These are phyloP conservation scores for Epichloe bromicola DNA, from an alignment of 2,329 filamentous ascomycete species.

Conservation along the genomic window DNA sequence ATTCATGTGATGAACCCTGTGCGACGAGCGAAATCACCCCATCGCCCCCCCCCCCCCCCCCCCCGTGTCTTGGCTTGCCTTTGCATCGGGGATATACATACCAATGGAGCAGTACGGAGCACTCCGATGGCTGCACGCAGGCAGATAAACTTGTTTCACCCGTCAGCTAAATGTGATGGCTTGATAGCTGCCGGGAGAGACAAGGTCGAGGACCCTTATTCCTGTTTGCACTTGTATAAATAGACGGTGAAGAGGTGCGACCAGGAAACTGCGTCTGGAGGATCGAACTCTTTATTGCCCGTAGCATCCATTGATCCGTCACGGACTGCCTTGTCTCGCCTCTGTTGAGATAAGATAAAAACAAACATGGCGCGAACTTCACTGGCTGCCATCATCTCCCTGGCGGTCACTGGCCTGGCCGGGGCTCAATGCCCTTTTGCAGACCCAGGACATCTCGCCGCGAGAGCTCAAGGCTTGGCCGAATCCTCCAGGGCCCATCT, in stretches of 20 bases:
- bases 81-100: neutral
- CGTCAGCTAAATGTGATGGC: too few relatives aligned
- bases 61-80: neutral
- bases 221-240: neutral
- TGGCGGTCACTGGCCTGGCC: conserved; percentile 16
- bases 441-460: conserved; percentile 13
- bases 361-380: conserved; percentile 16
- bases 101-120: neutral
- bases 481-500: conserved; percentile 19
- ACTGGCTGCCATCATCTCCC: conserved; percentile 10
- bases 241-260: neutral
- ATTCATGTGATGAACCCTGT: too few relatives aligned
- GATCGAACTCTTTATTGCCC: neutral
- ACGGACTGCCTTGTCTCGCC: too few relatives aligned
- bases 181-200: too few relatives aligned
- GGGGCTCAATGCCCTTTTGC: conserved; percentile 21
- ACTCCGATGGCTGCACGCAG: too few relatives aligned
- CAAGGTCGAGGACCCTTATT: neutral
- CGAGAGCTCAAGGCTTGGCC: conserved; percentile 11
- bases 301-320: neutral
- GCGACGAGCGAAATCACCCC: too few relatives aligned
- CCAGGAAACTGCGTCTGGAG: neutral
- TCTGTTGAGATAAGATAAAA: neutral
- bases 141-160: too few relatives aligned
- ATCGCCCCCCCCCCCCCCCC: too few relatives aligned